Evolutionary conservation across 495 filamentous ascomycete species (phyloP), one percentile per base, ranked within the genome.

Genomic region (Penicillium alfredii): DNA sequence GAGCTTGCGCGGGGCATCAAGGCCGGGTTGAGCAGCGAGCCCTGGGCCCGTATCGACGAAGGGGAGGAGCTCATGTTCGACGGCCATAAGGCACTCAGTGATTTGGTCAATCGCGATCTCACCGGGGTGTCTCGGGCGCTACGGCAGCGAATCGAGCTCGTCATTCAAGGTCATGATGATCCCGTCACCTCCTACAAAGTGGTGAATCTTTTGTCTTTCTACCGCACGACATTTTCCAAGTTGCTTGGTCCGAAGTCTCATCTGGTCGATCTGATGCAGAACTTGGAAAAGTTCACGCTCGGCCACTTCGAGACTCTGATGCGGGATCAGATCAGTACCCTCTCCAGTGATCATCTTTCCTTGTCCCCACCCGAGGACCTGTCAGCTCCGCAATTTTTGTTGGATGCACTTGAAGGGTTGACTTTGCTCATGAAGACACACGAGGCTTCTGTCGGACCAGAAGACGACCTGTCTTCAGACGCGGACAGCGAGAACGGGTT

Each of bases 141-240:
- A 6, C 77, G 82, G 6, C 88, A 94, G 55, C 73, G 90, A 9
- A 78, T 90, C 35, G 88, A 94, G 61, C 84, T 95, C 42, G 84
- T 93, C 18, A 84, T 96, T 21, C 86, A 94, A 48, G 85, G 82
- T 33, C 87, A 95, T 51, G 92, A 96, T 40, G 88, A 95, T 36
- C 79, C 86, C 0, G 82, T 90, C 15, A 68, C 89, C 28, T 81
- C 86, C 33, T 99, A 94, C 69, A 87, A 86, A 50, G 80, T 95
- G 23, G 80, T 85, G 11, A 95, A 93, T 41, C 63, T 97, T 1
- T 73, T 97, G 20, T 74, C 75, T 30, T 99, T 97, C 63, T 99
- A 99, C 64, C 80, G 76, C 31, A 69, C 73, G 24, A 97, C 86
- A 1, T 95, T 97, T 46, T 69, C 77, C 6, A 86, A 78, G 51